A percentile compares a stretch with the other conserved stretches of the same genome.
These are phyloP conservation scores for Lactifluus subvellereus DNA, from an alignment of 768 basidiomycete species.

Conservation along the genomic window DNA sequence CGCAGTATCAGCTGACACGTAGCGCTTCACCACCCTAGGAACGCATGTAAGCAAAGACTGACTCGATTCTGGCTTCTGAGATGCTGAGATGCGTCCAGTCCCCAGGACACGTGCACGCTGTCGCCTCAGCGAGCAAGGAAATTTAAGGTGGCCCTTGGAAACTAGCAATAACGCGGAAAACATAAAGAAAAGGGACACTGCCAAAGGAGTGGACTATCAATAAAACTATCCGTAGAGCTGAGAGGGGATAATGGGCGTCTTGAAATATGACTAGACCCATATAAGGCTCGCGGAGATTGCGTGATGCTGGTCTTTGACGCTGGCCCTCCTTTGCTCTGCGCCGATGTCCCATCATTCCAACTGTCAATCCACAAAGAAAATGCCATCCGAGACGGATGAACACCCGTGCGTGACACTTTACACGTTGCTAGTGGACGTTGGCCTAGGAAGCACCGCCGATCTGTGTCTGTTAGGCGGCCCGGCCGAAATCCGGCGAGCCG, in stretches of 20 bases:
- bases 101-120: neutral
- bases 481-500: neutral
- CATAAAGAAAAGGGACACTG: neutral
- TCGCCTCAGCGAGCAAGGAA: neutral
- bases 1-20: neutral
- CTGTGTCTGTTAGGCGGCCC: neutral
- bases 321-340: neutral
- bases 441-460: neutral
- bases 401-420: neutral
- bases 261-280: neutral
- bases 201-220: neutral
- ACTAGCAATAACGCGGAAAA: neutral
- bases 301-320: neutral
- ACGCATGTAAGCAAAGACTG: neutral
- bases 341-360: neutral
- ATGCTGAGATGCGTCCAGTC: neutral
- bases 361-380: neutral
- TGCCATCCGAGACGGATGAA: neutral
- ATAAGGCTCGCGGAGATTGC: neutral
- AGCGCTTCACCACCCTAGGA: neutral
- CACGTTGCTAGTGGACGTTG: neutral
- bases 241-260: neutral
- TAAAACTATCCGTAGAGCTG: neutral
- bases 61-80: neutral
- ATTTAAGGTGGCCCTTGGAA: neutral